Percentiles rank a stretch among this genome's conserved stretches.
Conservation (phyloP, 192 early-diverging fungal genomes). For the Jimgerdemannia flammicorona region DNA sequence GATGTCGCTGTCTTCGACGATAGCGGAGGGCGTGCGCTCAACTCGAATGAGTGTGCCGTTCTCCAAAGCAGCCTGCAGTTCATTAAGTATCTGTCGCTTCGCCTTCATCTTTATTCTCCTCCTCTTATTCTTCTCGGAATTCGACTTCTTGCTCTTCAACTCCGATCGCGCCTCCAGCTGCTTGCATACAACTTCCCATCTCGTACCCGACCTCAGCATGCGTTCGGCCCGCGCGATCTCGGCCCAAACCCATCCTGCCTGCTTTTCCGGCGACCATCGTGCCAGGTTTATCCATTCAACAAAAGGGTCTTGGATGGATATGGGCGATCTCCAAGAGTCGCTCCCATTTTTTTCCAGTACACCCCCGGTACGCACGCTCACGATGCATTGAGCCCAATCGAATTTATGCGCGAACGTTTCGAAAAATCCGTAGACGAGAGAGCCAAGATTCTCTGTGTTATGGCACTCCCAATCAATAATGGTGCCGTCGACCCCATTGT, state of each 20-base stretch:
- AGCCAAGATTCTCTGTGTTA: not conserved
- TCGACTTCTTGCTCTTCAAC: too few relatives aligned
- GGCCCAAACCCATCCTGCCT: not conserved
- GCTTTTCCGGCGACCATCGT: not conserved
- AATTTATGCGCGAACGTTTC: conserved; percentile 2
- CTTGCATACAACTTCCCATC: too few relatives aligned
- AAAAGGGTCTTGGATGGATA: conserved; percentile 16
- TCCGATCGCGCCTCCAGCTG: too few relatives aligned
- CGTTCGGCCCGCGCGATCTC: not conserved
- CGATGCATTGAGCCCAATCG: not conserved
- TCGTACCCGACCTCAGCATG: not conserved
- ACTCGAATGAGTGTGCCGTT: too few relatives aligned
- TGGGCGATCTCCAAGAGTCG: not conserved
- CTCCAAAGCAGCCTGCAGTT: too few relatives aligned
- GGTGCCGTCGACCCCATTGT: not conserved
- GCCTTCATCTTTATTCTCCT: too few relatives aligned
- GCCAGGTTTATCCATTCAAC: conserved; percentile 7
- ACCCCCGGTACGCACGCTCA: not conserved
- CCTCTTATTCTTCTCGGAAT: too few relatives aligned
- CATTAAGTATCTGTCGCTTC: too few relatives aligned
- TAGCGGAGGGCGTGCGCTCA: too few relatives aligned
- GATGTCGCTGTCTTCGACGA: too few relatives aligned
- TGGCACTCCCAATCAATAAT: not conserved
- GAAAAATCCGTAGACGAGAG: conserved; percentile 7
- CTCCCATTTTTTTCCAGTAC: not conserved